These are phyloP conservation scores for Alternaria viburni DNA, from an alignment of 2,329 filamentous ascomycete species.

Conservation along the genomic window DNA sequence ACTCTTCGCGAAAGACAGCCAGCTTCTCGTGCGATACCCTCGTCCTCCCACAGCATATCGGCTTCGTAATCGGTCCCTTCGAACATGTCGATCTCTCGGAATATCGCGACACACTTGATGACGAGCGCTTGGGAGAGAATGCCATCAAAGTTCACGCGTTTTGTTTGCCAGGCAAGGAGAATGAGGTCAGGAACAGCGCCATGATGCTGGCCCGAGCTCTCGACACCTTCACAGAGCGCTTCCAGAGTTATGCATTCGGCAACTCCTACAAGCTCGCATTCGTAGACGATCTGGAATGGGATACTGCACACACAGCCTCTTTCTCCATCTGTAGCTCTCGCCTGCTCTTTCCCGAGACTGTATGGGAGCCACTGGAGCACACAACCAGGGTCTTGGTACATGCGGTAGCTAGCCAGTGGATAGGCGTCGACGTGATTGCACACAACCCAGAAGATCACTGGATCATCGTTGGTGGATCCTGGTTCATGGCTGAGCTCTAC, in stretches of 20 bases:
- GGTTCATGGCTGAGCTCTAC: conserved; percentile 94
- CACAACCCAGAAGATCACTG: conserved; percentile 82
- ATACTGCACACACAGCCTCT: conserved; percentile 79
- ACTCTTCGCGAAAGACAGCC: conserved; percentile 84
- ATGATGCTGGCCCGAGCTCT: conserved; percentile 81
- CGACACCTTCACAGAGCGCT: conserved; percentile 89
- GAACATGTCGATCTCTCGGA: conserved; percentile 90
- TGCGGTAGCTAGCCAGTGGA: conserved; percentile 89
- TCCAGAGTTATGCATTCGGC: conserved; percentile 84
- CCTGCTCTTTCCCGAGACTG: conserved; percentile 80
- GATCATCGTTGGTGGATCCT: conserved; percentile 87
- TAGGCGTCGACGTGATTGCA: conserved; percentile 89
- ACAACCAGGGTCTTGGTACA: conserved; percentile 82
- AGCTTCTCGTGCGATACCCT: conserved; percentile 74
- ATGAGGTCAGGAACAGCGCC: conserved; percentile 86
- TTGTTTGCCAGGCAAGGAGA: conserved; percentile 80
- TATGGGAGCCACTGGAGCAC: conserved; percentile 84
- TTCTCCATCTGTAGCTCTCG: conserved; percentile 87
- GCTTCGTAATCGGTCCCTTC: conserved; percentile 93
- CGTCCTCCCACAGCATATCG: conserved; percentile 85
- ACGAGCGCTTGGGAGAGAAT: conserved; percentile 86
- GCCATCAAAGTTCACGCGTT: conserved; percentile 90
- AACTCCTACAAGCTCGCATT: conserved; percentile 93
- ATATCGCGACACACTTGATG: conserved; percentile 87
- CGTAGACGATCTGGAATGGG: conserved; percentile 82